Evolutionary conservation across 2,329 filamentous ascomycete genomes (phyloP).

Genomic region (Colletotrichum sp.): DNA sequence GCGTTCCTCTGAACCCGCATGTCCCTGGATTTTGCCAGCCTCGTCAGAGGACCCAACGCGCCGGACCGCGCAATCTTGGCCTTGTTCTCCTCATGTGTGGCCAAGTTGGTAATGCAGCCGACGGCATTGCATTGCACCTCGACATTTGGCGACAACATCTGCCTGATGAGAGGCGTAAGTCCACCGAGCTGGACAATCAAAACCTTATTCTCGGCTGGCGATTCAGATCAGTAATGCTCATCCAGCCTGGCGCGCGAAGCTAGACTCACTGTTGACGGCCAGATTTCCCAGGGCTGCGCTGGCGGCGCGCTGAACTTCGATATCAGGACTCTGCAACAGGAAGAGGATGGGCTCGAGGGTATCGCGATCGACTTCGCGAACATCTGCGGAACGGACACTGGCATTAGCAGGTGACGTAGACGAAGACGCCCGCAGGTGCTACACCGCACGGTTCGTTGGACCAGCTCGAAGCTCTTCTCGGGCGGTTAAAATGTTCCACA

Average conservation of each 20-base stretch:
- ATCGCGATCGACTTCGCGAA: slow-evolving; percentile 91
- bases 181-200: slow-evolving; percentile 93
- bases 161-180: slow-evolving; percentile 87
- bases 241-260: neutral
- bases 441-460: neutral
- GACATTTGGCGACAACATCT: slow-evolving; percentile 98
- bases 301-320: slow-evolving; percentile 95
- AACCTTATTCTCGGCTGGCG: slow-evolving; percentile 94
- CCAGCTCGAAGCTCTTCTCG: neutral
- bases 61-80: slow-evolving; percentile 97
- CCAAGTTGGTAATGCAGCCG: slow-evolving; percentile 97
- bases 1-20: slow-evolving; percentile 99
- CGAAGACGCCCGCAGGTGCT: neutral
- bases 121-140: slow-evolving; percentile 99
- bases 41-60: slow-evolving; percentile 87
- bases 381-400: slow-evolving; percentile 69
- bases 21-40: slow-evolving; percentile 94
- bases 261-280: slow-evolving; percentile 86
- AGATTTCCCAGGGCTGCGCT: slow-evolving; percentile 96
- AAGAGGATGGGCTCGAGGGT: slow-evolving; percentile 96
- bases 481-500: slow-evolving; percentile 28
- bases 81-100: slow-evolving; percentile 99
- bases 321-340: slow-evolving; percentile 91
- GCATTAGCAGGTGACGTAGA: neutral
- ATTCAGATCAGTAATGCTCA: neutral